Evolutionary conservation across 768 basidiomycete species (phyloP), one percentile per base, ranked within the genome.

Genomic region (Myochromella boudieri): DNA sequence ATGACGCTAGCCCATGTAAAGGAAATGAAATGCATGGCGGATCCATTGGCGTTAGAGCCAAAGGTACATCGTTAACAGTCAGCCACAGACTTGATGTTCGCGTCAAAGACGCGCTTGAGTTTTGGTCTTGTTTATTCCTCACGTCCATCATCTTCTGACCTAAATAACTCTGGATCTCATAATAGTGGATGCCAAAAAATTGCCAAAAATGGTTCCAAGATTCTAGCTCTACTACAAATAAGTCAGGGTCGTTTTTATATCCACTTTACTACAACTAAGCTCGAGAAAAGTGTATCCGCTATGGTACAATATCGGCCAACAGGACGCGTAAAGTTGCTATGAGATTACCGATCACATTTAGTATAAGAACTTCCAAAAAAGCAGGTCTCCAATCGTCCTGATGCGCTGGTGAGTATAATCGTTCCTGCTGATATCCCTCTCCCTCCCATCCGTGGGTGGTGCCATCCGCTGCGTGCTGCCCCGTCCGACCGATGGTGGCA

Each of bases 1-100:
- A 75, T 31, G 67, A 64, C 24, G 67, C 60, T 22, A 65, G 67
- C 27, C 68, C 70, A 50, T 76, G 75, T 25, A 75, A 59, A 24
- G 70, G 69, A 39, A 81, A 52, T 25, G 60, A 55, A 51, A 75
- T 68, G n/a, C n/a, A n/a, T n/a, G n/a, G n/a, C n/a, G n/a, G n/a
- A n/a, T n/a, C n/a, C n/a, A n/a, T n/a, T n/a, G n/a, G n/a, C n/a
- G n/a, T n/a, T n/a, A n/a, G n/a, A n/a, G n/a, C n/a, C n/a, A n/a
- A n/a, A n/a, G n/a, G n/a, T n/a, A n/a, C n/a, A n/a, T n/a, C n/a
- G n/a, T n/a, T n/a, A n/a, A n/a, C n/a, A n/a, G n/a, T n/a, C n/a
- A n/a, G n/a, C n/a, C n/a, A n/a, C n/a, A n/a, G n/a, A n/a, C n/a
- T n/a, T n/a, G n/a, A n/a, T n/a, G n/a, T n/a, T n/a, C n/a, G n/a